Evolutionary conservation across 768 basidiomycete genomes (phyloP).

Genomic region (Cubamyces lactineus): DNA sequence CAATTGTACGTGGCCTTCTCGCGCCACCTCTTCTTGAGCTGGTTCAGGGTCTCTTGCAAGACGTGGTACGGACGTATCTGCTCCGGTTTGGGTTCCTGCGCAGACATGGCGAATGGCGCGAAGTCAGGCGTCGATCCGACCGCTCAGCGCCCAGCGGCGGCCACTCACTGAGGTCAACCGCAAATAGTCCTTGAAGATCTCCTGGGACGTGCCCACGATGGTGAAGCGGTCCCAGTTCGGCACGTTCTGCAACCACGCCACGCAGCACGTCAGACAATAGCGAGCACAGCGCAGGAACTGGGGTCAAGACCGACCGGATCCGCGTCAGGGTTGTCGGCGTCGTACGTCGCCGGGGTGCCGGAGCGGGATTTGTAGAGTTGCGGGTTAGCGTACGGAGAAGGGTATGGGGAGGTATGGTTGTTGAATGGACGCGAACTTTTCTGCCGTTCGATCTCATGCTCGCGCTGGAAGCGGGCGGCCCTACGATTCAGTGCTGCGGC

Average conservation of each 20-base stretch:
- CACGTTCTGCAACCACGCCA: constrained; percentile 66
- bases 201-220: constrained; percentile 89
- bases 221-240: constrained; percentile 96
- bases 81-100: constrained; percentile 90
- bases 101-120: not conserved
- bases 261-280: constrained; percentile 11
- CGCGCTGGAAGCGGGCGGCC: constrained; percentile 88
- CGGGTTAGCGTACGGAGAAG: constrained; percentile 25
- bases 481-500: constrained; percentile 72
- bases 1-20: constrained; percentile 79
- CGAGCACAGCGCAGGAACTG: constrained; percentile 5
- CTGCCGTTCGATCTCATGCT: constrained; percentile 85
- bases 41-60: constrained; percentile 80
- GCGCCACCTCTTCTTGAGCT: constrained; percentile 89
- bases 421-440: constrained; percentile 42
- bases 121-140: constrained; percentile 2
- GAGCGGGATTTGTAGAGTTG: constrained; percentile 42
- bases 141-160: not conserved
- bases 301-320: constrained; percentile 57
- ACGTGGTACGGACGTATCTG: constrained; percentile 89
- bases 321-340: constrained; percentile 70
- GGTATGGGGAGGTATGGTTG: constrained; percentile 40
- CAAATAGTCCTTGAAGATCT: constrained; percentile 95
- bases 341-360: constrained; percentile 31
- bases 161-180: constrained; percentile 82